Evolutionary conservation across 257 asterid species (phyloP).

Genomic region (Thymus mandschuricus): DNA sequence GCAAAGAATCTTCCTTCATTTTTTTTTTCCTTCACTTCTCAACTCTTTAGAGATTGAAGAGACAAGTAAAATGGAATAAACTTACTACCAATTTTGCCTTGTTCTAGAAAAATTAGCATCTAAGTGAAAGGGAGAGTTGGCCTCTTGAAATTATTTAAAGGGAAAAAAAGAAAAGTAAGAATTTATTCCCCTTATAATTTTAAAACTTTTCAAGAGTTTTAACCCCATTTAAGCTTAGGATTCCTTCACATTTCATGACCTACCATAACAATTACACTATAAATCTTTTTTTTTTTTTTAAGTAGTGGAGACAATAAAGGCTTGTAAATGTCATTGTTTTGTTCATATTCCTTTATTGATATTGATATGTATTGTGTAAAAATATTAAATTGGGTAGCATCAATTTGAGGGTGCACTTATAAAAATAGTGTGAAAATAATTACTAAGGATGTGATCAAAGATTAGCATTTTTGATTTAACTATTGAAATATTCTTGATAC

Average conservation of each 20-base stretch:
- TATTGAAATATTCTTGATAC: neutral
- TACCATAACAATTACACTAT: neutral
- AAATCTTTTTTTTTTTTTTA: neutral
- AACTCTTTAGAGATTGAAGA: constrained; percentile 31
- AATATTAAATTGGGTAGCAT: neutral
- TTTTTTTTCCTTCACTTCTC: constrained; percentile 1
- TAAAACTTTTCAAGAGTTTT: constrained; percentile 31
- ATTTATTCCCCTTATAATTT: constrained; percentile 42
- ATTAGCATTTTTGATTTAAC: neutral
- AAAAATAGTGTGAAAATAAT: too few species aligned
- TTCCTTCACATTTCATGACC: constrained; percentile 39
- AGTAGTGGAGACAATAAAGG: constrained; percentile 20
- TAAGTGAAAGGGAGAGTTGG: constrained; percentile 22
- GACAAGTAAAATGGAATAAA: constrained; percentile 34
- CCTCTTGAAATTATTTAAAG: constrained; percentile 28
- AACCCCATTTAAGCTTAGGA: constrained; percentile 42
- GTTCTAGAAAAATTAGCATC: constrained; percentile 30
- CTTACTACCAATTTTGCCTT: constrained; percentile 7
- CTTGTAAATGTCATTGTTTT: neutral
- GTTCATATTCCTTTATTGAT: constrained; percentile 17
- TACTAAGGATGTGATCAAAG: neutral
- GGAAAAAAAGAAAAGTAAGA: constrained; percentile 41
- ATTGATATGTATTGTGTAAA: neutral
- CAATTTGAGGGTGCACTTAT: too few species aligned
- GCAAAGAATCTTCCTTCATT: neutral